Evolutionary conservation across 805 yeast species (phyloP).

Genomic region (Candida nanaspora): DNA sequence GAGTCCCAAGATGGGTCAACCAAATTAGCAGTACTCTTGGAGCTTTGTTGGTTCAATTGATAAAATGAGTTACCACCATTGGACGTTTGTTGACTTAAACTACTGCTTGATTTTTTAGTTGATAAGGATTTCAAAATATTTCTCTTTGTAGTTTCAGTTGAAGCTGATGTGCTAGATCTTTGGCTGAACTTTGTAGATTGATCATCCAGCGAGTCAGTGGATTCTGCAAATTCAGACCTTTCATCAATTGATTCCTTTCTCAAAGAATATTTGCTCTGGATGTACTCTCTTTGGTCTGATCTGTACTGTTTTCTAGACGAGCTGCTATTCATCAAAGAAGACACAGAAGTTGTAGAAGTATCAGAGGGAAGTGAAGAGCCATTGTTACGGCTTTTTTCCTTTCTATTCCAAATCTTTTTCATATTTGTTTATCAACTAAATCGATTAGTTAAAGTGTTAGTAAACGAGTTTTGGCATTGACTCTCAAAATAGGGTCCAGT

Average conservation of each 20-base stretch:
- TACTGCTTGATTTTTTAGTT: slow-evolving; percentile 1
- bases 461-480: neutral
- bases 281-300: neutral
- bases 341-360: slow-evolving; percentile 2
- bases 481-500: neutral
- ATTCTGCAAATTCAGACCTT: slow-evolving; percentile 9
- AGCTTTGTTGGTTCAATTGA: neutral
- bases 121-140: neutral
- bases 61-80: too few species aligned
- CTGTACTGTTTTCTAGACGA: neutral
- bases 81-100: too few species aligned
- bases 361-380: neutral
- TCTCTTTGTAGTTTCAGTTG: neutral
- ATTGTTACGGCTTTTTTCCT: slow-evolving; percentile 11
- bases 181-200: neutral
- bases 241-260: slow-evolving; percentile 1
- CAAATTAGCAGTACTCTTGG: slow-evolving; percentile 3
- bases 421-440: slow-evolving; percentile 3
- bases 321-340: slow-evolving; percentile 2
- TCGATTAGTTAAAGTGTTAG: neutral
- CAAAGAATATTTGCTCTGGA: neutral
- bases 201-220: slow-evolving; percentile 1
- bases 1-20: slow-evolving; percentile 27
- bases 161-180: neutral
- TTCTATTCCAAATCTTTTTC: slow-evolving; percentile 28